A percentile compares a stretch with the other conserved stretches of the same genome.
phyloP scores from a whole-genome alignment of 2,329 filamentous ascomycete genomes.

The Cordyceps fumosorosea region DNA sequence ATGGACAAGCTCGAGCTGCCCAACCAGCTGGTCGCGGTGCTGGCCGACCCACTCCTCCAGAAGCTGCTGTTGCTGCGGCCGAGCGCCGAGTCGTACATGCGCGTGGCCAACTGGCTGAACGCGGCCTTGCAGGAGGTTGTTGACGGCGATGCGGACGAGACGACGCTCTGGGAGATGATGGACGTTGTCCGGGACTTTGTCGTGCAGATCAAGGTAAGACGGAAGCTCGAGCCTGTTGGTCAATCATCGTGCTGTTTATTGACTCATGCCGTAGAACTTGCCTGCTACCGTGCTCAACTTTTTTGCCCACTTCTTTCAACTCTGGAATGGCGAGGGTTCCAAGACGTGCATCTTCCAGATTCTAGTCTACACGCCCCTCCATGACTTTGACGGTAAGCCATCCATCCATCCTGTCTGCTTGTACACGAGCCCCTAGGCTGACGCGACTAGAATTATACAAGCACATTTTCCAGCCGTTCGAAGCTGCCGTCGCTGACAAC shows the following conservation, averaged over 20 bases:
- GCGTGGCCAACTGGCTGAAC: constrained; percentile 54
- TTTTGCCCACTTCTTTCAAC: constrained; percentile 44
- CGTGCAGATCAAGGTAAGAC: constrained; percentile 45
- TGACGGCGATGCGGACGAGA: constrained; percentile 42
- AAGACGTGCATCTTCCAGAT: constrained; percentile 50
- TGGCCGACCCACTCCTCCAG: constrained; percentile 70
- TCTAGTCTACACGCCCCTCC: constrained; percentile 48
- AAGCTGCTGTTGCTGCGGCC: constrained; percentile 65
- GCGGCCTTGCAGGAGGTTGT: constrained; percentile 50
- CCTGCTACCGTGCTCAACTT: constrained; percentile 44
- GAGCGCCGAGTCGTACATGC: constrained; percentile 40
- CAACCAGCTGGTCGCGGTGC: constrained; percentile 70
- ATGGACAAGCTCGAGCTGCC: constrained; percentile 75
- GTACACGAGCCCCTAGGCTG: constrained; percentile 13
- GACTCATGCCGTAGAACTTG: constrained; percentile 30
- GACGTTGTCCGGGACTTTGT: constrained; percentile 51
- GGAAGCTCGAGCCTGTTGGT: neutral
- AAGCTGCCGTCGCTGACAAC: constrained; percentile 44
- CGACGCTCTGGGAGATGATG: constrained; percentile 47
- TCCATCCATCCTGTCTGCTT: constrained; percentile 9
- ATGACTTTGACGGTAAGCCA: constrained; percentile 47
- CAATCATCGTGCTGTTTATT: constrained; percentile 9
- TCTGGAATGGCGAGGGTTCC: constrained; percentile 57
- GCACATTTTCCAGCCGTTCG: constrained; percentile 44
- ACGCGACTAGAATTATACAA: constrained; percentile 41